Base-by-base conservation (phyloP, 192 early-diverging fungal species). In the Backusella liffmaniae region DNA sequence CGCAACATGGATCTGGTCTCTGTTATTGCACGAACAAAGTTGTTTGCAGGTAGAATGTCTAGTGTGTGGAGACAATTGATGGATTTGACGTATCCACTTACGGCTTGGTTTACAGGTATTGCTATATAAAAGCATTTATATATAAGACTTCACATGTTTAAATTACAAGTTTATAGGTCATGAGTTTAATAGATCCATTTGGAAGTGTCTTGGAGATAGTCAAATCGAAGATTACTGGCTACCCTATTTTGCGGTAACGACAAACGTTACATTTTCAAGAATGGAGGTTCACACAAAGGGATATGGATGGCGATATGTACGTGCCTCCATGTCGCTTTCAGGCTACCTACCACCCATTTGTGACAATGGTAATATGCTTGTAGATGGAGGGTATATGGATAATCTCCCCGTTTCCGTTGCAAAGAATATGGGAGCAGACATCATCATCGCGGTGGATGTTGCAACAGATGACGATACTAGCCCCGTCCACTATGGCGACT, bases 201-300 rank as follows among this genome's bases (percentile, higher is more conserved):
- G 95, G 95, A 99, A 97, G 80, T 93, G 94, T 70, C 96, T 99
- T 74, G 85, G 83, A n/a, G 94, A 98, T 69, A 91, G 92, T 3
- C 93, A 95, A 71, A 98, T 99, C 67, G 97, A 99, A 84, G 98
- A 99, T 67, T 90, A 96, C 79, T 99, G 98, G 98, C 79, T 99
- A 36, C 92, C 96, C 1, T 99, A 95, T 75, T 99, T 94, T 87
- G 92, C 92, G 70, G 92, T 96, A 49, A 96, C 95, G 0, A 96
- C 97, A 36, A 99, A 99, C 83, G 96, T 99, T 76, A 98, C 97
- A 1, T 91, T 89, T 80, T 98, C 96, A 29, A 91, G 96, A 42
- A 92, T 96, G 87, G 97, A 98, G 73, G 88, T 96, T 3, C 96
- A 98, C 80, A 90, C 90, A 26, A 87, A 90, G 0, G 98, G 98